These are phyloP conservation scores for Xylaria cubensis DNA, from an alignment of 495 filamentous ascomycete species.

Conservation along the genomic window DNA sequence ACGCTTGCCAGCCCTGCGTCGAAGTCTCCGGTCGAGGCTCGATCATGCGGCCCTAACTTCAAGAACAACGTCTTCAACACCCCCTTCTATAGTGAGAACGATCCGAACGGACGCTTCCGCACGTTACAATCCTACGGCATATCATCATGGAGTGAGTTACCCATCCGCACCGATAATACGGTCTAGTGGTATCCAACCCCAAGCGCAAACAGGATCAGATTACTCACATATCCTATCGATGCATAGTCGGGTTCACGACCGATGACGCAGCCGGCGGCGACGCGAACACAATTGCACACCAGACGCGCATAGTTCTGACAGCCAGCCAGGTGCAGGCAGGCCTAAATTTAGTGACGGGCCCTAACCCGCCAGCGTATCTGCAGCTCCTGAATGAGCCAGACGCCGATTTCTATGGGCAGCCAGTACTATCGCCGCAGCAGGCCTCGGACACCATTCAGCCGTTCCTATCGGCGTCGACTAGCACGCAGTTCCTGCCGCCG, in stretches of 20 bases:
- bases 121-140: conserved; percentile 7
- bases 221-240: background rate
- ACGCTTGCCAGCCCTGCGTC: background rate
- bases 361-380: background rate
- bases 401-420: background rate
- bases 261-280: background rate
- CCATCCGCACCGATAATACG: background rate
- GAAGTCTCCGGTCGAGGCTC: background rate
- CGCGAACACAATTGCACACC: background rate
- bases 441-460: background rate
- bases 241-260: background rate
- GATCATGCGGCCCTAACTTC: background rate
- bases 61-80: background rate
- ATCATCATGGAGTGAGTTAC: conserved; percentile 2
- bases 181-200: background rate
- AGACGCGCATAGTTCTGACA: background rate
- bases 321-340: background rate
- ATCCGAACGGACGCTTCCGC: background rate
- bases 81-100: background rate
- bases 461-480: background rate
- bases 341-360: background rate
- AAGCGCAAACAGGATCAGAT: background rate
- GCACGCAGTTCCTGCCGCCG: background rate
- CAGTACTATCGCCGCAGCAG: background rate
- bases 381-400: background rate